Base-by-base conservation (phyloP, 2,329 filamentous ascomycete genomes). In the Microsporum canis region DNA sequence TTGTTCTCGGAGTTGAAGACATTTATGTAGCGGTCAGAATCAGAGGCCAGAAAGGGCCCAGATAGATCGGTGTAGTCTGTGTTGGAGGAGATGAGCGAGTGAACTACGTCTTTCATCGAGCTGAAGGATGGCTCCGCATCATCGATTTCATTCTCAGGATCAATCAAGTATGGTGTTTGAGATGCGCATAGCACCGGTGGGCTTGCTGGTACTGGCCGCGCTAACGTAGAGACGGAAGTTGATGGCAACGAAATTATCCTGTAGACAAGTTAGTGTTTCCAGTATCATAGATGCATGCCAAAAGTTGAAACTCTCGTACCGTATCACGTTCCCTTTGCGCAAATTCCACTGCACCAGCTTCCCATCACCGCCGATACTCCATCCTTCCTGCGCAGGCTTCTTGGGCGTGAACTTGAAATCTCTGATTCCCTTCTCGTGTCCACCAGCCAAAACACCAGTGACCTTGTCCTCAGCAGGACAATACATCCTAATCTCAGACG, bases 281-380 rank as follows among this genome's bases (percentile, higher is more conserved):
- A 39, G 39, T 29, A 27, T n/a, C 59, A 6, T 57, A 60, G 43
- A 58, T 33, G 38, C 8, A 27, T 31, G 17, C 14, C 38, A 23
- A 43, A 27, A 33, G 6, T 31, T 23, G 17, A 29, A 1, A 23
- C 8, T 39, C 43, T 64, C 69, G 63, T 72, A 80, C 79, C 75
- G 74, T 61, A 75, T 70, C 57, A 70, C 72, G 64, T 74, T 70
- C 60, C 75, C 73, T 27, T 72, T 76, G 64, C 68, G 71, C 60
- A 81, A 66, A 70, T 81, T 77, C 79, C 79, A 81, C 65, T 80
- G 78, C 27, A 80, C 74, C 56, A 81, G 72, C 66, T 77, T 80
- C 63, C 77, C 77, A 68, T 81, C 79, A 57, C 76, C 77, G 57
- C 79, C 79, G 62, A 80, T 76, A 73, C 79, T 81, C 79, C 79